These are phyloP conservation scores for Calonectria crousiana DNA, from an alignment of 2,329 filamentous ascomycete genomes.

Conservation along the genomic window DNA sequence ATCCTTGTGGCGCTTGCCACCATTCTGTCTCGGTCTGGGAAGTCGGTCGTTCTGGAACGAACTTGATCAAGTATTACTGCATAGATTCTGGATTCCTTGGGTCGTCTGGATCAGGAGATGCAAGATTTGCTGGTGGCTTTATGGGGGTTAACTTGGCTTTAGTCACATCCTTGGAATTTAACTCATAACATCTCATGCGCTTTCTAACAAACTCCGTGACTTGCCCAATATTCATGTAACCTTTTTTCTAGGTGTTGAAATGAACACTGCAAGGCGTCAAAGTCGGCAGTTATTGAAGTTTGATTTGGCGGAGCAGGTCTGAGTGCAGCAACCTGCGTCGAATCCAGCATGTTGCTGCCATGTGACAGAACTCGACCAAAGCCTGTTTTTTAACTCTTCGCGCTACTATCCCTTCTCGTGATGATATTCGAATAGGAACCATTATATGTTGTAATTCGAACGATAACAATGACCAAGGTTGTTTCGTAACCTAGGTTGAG, in stretches of 20 bases:
- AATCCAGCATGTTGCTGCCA: neutral
- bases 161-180: slow-evolving; percentile 37
- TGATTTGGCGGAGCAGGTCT: neutral
- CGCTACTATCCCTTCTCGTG: too few relatives aligned
- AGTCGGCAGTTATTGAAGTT: neutral
- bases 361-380: neutral
- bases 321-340: neutral
- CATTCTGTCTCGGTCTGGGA: slow-evolving; percentile 26
- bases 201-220: neutral
- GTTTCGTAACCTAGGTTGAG: too few relatives aligned
- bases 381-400: neutral
- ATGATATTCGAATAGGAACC: too few relatives aligned
- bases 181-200: slow-evolving; percentile 1
- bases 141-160: slow-evolving; percentile 29
- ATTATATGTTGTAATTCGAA: too few relatives aligned
- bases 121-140: slow-evolving; percentile 28
- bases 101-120: slow-evolving; percentile 12
- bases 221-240: neutral
- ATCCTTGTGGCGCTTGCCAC: slow-evolving; percentile 28
- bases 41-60: slow-evolving; percentile 18
- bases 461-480: too few relatives aligned
- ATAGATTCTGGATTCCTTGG: slow-evolving; percentile 23
- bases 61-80: slow-evolving; percentile 10
- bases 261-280: neutral
- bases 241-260: neutral